Evolutionary conservation across 768 basidiomycete species (phyloP), one percentile per base, ranked within the genome.

Genomic region (Xerocomellus chrysenteron): DNA sequence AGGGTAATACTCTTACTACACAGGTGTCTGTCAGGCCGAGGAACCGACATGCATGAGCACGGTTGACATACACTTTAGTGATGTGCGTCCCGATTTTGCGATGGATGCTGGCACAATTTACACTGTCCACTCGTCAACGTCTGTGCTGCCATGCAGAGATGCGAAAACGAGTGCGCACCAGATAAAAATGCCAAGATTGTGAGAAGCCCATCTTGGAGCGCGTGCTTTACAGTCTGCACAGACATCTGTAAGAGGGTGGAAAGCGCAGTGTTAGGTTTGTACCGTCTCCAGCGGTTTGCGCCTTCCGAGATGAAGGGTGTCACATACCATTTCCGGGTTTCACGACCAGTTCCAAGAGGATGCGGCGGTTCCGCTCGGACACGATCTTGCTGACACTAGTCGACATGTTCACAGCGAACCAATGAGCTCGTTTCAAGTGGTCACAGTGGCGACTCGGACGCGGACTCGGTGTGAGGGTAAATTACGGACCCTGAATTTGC

Each of bases 41-140:
- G 50, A 52, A 44, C 11, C 36, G 9, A 28, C 36, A n/a, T 28
- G 44, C 17, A 17, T 36, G 47, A 47, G 56, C n/a, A 30, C 8
- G 55, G 36, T 9, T 48, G 32, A 78, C 83, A 68, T 78, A 94
- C 92, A 98, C 91, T 84, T 97, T 94, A 0, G 90, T 85, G 61
- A 94, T 79, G 70, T 98, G 95, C 5, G 92, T 95, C 2, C 95
- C 95, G 56, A 98, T 87, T 77, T 95, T 96, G 51, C 95, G 82
- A 75, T 98, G 95, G 49, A 96, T 84, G 56, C 89, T 88, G 16
- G 95, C 95, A 68, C 95, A 98, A 62, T 82, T 83, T 42, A 93
- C 79, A 65, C 94, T 94, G 57, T 36, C 59, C 50, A 49, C 37
- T 33, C 43, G 48, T 59, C 32, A 56, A 58, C 56, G 35, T 54